These are phyloP conservation scores for Pythium sukuiense DNA, from an alignment of 352 stramenopile genomes.

Conservation along the genomic window DNA sequence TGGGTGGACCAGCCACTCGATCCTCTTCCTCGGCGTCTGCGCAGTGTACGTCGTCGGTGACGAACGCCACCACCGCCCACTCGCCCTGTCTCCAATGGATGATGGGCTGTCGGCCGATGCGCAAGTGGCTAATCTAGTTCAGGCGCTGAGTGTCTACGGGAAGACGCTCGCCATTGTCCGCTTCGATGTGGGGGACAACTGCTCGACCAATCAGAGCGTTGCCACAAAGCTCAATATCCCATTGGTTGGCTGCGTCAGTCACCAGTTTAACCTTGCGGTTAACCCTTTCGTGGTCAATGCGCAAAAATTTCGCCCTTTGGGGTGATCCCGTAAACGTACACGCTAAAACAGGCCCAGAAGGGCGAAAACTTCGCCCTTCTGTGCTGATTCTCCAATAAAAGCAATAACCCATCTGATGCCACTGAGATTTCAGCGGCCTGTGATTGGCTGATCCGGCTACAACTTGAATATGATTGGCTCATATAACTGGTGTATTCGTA, in stretches of 20 bases:
- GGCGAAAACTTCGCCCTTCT: too few relatives aligned
- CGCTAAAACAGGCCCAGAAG: too few relatives aligned
- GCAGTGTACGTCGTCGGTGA: constrained; percentile 6
- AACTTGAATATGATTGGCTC: too few relatives aligned
- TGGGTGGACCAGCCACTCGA: constrained; percentile 6
- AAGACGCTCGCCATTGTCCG: constrained; percentile 27
- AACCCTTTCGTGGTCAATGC: too few relatives aligned
- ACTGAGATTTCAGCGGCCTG: too few relatives aligned
- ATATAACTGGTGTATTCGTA: too few relatives aligned
- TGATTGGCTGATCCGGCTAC: too few relatives aligned
- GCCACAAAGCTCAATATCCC: constrained; percentile 8
- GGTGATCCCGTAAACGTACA: too few relatives aligned
- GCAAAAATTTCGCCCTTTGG: too few relatives aligned
- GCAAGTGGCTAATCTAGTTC: not conserved
- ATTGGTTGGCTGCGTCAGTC: constrained; percentile 20
- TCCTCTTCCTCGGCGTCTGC: constrained; percentile 10
- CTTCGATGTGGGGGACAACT: constrained; percentile 26
- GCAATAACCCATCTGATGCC: too few relatives aligned
- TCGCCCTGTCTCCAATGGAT: constrained; percentile 10
- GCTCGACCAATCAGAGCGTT: constrained; percentile 20
- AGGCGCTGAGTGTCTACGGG: constrained; percentile 19
- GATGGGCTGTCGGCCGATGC: constrained; percentile 4
- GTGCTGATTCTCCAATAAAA: too few relatives aligned
- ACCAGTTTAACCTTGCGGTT: constrained; percentile 20
- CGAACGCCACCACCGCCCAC: constrained; percentile 3